Percentiles rank a stretch among this genome's conserved stretches.
Conservation (phyloP, 352 stramenopile species). For the Pythium rishiriense region DNA sequence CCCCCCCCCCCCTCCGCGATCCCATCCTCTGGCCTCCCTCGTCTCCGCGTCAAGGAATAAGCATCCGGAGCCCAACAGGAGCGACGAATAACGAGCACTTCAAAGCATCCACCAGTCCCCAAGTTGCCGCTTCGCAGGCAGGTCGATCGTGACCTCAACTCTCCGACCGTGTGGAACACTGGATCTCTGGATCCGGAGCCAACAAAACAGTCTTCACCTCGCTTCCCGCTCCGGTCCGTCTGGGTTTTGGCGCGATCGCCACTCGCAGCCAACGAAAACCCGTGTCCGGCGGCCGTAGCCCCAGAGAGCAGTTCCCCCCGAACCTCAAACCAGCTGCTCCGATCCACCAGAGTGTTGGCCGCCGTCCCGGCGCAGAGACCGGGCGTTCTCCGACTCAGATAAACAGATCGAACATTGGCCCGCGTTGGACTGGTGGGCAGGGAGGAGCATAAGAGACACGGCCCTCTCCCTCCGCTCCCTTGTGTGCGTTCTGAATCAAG, state of each 20-base stretch:
- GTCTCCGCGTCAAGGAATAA: constrained; percentile 19
- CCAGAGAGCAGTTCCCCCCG: not conserved
- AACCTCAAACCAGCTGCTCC: constrained; percentile 22
- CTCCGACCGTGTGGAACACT: not conserved
- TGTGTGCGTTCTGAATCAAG: constrained; percentile 8
- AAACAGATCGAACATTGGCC: constrained; percentile 27
- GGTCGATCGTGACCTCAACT: not conserved
- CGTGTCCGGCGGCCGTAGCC: constrained; percentile 14
- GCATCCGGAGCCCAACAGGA: not conserved
- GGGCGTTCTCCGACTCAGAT: constrained; percentile 29
- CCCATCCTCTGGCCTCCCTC: constrained; percentile 1
- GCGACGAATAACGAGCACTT: too few relatives aligned
- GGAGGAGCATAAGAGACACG: constrained; percentile 28
- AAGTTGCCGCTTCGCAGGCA: constrained; percentile 8
- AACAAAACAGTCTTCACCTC: not conserved
- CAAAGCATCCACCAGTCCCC: constrained; percentile 4
- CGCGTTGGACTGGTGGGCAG: constrained; percentile 24
- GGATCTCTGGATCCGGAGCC: not conserved
- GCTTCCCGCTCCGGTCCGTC: not conserved
- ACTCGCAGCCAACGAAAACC: constrained; percentile 7
- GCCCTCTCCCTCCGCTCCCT: constrained; percentile 1
- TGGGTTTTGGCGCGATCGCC: not conserved
- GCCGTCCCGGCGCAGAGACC: constrained; percentile 10
- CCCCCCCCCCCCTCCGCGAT: not conserved
- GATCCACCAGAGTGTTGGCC: constrained; percentile 7